Evolutionary conservation across 2,329 filamentous ascomycete genomes (phyloP).

Genomic region (Cladophialophora immunda): DNA sequence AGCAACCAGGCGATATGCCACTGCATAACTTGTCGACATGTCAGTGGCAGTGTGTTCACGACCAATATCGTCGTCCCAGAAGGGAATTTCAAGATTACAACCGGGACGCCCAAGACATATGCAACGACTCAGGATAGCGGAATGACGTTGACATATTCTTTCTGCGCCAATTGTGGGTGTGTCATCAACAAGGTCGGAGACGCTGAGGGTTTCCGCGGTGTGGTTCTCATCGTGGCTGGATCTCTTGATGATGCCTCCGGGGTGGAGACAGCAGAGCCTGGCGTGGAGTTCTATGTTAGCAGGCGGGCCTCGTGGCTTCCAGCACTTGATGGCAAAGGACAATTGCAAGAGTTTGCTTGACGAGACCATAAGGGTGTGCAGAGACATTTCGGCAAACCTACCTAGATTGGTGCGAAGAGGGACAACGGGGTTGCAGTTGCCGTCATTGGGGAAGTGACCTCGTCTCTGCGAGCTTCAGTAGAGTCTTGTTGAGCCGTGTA

Average conservation of each 20-base stretch:
- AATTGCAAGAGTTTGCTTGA: constrained; percentile 25
- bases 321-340: constrained; percentile 22
- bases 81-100: constrained; percentile 44
- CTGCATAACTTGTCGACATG: constrained; percentile 26
- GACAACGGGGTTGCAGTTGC: background rate
- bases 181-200: constrained; percentile 63
- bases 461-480: background rate
- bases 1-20: constrained; percentile 25
- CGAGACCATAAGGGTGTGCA: too few relatives aligned
- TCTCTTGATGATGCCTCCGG: constrained; percentile 25
- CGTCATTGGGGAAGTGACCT: background rate
- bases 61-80: constrained; percentile 42
- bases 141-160: constrained; percentile 63
- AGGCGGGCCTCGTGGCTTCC: constrained; percentile 27
- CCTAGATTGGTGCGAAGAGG: constrained; percentile 1
- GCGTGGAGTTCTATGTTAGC: constrained; percentile 26
- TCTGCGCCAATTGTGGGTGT: constrained; percentile 68
- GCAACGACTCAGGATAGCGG: constrained; percentile 62
- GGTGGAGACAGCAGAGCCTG: constrained; percentile 18
- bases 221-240: constrained; percentile 57
- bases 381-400: constrained; percentile 7
- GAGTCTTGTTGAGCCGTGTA: background rate
- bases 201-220: constrained; percentile 57
- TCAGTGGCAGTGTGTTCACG: constrained; percentile 28
- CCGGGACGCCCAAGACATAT: constrained; percentile 63